A percentile compares a stretch with the other conserved stretches of the same genome.
Evolutionary conservation across 768 basidiomycete genomes (phyloP).

Genomic region (Agrocybe pediades): DNA sequence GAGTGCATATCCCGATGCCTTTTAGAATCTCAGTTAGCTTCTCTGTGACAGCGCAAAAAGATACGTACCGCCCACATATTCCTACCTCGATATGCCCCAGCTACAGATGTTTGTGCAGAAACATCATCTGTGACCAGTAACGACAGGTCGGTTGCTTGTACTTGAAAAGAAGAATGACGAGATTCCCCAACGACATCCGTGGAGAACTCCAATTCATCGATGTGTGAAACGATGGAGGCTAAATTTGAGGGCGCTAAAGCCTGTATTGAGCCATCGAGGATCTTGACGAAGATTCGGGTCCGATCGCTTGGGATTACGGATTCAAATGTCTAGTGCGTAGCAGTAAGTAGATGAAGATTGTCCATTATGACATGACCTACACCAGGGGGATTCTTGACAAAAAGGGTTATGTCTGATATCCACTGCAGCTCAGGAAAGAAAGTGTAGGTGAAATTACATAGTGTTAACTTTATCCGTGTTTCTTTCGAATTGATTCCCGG

Average conservation of each 20-base stretch:
- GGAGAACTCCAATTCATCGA: slow-evolving; percentile 66
- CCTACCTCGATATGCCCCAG: slow-evolving; percentile 30
- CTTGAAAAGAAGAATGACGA: slow-evolving; percentile 50
- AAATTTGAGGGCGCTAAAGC: slow-evolving; percentile 55
- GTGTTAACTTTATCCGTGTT: slow-evolving; percentile 64
- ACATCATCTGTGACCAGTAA: slow-evolving; percentile 44
- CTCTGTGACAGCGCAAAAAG: neutral
- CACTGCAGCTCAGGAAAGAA: slow-evolving; percentile 64
- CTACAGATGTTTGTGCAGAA: slow-evolving; percentile 23
- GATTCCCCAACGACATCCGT: slow-evolving; percentile 76
- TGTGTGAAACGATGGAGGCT: slow-evolving; percentile 67
- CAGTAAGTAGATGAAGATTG: neutral
- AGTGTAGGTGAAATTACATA: slow-evolving; percentile 66
- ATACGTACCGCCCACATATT: slow-evolving; percentile 68
- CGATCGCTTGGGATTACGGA: slow-evolving; percentile 89
- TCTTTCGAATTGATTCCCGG: slow-evolving; percentile 74
- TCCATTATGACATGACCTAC: slow-evolving; percentile 47
- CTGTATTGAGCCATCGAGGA: slow-evolving; percentile 70
- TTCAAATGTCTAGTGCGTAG: slow-evolving; percentile 69
- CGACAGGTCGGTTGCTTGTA: slow-evolving; percentile 50
- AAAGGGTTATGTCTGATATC: slow-evolving; percentile 59
- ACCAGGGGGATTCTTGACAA: slow-evolving; percentile 84
- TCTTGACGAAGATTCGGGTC: slow-evolving; percentile 66
- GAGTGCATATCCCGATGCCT: slow-evolving; percentile 72
- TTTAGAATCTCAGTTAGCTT: slow-evolving; percentile 1